Evolutionary conservation across 768 basidiomycete species (phyloP), one percentile per base, ranked within the genome.

Genomic region (Tulasnella sp.): DNA sequence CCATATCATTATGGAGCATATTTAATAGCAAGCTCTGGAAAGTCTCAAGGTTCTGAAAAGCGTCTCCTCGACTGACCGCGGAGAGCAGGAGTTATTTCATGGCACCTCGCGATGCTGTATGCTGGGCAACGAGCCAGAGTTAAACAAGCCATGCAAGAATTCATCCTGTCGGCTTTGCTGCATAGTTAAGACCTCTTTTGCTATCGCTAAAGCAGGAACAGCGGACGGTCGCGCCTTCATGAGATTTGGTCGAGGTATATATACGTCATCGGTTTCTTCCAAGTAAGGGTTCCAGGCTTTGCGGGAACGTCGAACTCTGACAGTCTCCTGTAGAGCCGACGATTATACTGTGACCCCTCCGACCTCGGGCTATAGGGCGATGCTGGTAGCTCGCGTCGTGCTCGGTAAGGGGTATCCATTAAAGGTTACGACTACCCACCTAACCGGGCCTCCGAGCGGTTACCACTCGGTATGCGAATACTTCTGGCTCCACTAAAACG

Each of bases 181-280:
- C 16, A 62, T 77, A 0, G 6, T 71, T 16, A 46, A 10, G 14
- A 40, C 34, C 7, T 77, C 76, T 4, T 77, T 77, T 34, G 24
- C 31, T 3, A 36, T 68, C 31, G 34, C 12, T 5, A 46, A 21
- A 14, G 76, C 76, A 6, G 76, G 76, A 38, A 62, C 9, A 1
- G 58, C 76, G 12, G 48, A 16, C 6, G 62, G 40, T 1, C 48
- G 76, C 6, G 3, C 58, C 31, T 40, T 77, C 12, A 36, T 7
- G 21, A 3, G 76, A 36, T 77, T 77, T 62, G 76, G 76, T 12
- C 56, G 19, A 27, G 76, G 76, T 9, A 34, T 77, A 36, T 77
- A 77, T 42, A 77, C 76, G n/a, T 58, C 76, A 52, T 77, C 76
- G 4, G 36, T 77, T 9, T 77, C 76, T 9, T 77, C 76, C 4